Conservation (phyloP, 441 rosid species). For the Breynia disticha region DNA sequence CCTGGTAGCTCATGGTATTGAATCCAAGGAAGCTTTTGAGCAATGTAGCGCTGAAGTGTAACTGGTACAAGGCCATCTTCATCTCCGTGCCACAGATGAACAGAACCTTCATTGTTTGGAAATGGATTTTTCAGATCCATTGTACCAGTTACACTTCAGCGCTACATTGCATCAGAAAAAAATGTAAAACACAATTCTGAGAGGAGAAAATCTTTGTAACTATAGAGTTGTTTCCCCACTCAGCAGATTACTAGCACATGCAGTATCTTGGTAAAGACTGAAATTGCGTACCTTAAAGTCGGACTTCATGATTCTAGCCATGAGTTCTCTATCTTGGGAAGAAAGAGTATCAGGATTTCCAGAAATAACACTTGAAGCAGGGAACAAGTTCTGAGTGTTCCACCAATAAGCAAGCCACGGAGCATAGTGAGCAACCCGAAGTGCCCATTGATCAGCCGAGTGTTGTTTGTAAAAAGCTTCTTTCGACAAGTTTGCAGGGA, state of each 20-base stretch:
- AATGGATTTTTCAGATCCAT: constrained; percentile 54
- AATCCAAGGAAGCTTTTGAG: constrained; percentile 58
- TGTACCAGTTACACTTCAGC: constrained; percentile 8
- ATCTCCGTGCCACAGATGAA: constrained; percentile 78
- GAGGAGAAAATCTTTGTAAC: background rate
- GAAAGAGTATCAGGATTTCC: constrained; percentile 16
- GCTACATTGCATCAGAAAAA: too few relatives aligned
- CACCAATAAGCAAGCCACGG: constrained; percentile 55
- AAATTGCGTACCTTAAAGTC: constrained; percentile 6
- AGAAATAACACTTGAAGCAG: constrained; percentile 18
- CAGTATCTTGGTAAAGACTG: background rate
- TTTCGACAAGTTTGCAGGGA: constrained; percentile 33
- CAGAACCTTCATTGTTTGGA: constrained; percentile 42
- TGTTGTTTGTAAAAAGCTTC: constrained; percentile 27
- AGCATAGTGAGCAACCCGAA: constrained; percentile 36
- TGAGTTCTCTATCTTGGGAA: constrained; percentile 24
- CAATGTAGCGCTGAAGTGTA: constrained; percentile 50
- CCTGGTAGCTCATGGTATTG: constrained; percentile 63
- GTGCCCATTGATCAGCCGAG: constrained; percentile 32
- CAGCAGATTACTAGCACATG: background rate
- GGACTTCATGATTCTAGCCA: background rate
- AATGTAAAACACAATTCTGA: background rate
- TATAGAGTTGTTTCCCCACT: background rate
- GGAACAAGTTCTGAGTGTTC: constrained; percentile 48
- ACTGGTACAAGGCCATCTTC: constrained; percentile 54